Percentiles rank a stretch among this genome's conserved stretches.
These are phyloP conservation scores for Paramecium biaurelia DNA, from an alignment of 73 alveolate species.

Conservation along the genomic window DNA sequence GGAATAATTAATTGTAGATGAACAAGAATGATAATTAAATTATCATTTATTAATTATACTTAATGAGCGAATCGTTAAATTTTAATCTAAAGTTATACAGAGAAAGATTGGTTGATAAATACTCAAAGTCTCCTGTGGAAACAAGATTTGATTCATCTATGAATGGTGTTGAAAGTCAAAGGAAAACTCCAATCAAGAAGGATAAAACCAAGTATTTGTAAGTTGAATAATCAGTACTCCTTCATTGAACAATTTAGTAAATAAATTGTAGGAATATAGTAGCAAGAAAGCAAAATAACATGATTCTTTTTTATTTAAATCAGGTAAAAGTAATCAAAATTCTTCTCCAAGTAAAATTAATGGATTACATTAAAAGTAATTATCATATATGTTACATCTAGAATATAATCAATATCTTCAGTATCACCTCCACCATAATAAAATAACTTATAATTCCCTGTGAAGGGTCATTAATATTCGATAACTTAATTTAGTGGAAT, in stretches of 20 bases:
- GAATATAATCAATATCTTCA: constrained; percentile 9
- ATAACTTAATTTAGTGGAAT: background rate
- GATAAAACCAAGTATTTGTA: background rate
- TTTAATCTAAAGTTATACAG: constrained; percentile 20
- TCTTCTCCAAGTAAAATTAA: background rate
- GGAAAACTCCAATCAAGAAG: background rate
- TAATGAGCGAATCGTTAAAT: constrained; percentile 32
- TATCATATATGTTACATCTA: background rate
- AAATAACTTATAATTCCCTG: background rate
- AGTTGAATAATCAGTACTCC: background rate
- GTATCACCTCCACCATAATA: background rate
- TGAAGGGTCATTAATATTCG: background rate
- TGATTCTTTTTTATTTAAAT: background rate
- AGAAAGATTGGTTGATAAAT: constrained; percentile 32
- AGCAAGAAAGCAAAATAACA: background rate
- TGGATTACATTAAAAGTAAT: constrained; percentile 29
- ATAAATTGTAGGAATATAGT: background rate
- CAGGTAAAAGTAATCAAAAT: background rate
- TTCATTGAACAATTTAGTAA: background rate
- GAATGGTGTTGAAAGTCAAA: background rate
- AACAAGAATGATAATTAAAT: background rate
- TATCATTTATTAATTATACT: background rate
- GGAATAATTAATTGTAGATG: constrained; percentile 35
- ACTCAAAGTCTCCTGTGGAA: background rate
- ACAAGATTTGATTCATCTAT: background rate